Evolutionary conservation across 305 asterid genomes (phyloP).

Genomic region (Rubia tinctorum): DNA sequence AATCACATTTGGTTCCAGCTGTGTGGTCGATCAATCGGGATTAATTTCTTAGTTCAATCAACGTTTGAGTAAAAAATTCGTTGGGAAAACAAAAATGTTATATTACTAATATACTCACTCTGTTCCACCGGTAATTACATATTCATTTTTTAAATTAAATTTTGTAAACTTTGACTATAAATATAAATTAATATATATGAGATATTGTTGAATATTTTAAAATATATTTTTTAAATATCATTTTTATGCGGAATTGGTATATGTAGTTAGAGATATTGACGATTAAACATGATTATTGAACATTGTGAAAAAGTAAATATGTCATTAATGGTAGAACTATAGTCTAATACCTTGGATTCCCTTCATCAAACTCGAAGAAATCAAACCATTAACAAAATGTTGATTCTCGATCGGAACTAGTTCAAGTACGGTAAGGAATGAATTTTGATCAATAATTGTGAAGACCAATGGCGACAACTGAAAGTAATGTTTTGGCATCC

Average conservation of each 20-base stretch:
- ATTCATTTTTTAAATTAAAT: too few species aligned
- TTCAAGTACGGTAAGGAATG: background rate
- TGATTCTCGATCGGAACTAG: background rate
- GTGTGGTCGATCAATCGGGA: background rate
- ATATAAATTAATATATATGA: too few species aligned
- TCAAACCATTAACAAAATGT: background rate
- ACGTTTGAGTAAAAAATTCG: background rate
- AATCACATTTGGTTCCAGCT: background rate
- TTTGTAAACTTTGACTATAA: too few species aligned
- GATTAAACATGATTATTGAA: too few species aligned
- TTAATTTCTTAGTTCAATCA: background rate
- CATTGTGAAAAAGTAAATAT: too few species aligned
- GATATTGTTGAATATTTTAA: too few species aligned
- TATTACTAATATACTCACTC: too few species aligned
- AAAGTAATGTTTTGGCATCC: background rate
- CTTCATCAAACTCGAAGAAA: background rate
- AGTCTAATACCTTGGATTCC: constrained; percentile 1
- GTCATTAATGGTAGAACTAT: too few species aligned
- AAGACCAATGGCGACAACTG: background rate
- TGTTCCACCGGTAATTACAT: too few species aligned
- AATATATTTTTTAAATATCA: too few species aligned
- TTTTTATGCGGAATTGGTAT: too few species aligned
- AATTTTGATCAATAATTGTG: background rate
- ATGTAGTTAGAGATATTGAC: too few species aligned
- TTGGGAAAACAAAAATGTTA: background rate